phyloP scores from a whole-genome alignment of 2,329 filamentous ascomycete species.

The Cladosporium sp. region DNA sequence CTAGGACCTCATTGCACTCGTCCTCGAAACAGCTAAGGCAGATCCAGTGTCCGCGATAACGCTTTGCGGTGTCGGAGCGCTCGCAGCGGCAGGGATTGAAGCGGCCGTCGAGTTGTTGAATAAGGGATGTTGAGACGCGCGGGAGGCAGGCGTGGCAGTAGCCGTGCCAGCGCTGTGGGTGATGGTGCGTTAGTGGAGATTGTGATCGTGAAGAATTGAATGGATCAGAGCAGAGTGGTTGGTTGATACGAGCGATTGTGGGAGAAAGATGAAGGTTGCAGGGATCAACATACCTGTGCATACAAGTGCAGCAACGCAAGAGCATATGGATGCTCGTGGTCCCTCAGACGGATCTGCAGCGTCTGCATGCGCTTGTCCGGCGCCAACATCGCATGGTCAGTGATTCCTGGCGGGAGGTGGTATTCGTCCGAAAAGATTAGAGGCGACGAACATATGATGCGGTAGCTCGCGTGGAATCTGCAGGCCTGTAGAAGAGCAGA shows the following conservation, averaged over 20 bases:
- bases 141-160: slow-evolving; percentile 3
- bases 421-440: slow-evolving; percentile 4
- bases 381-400: neutral
- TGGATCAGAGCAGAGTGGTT: too few relatives aligned
- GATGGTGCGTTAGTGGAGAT: neutral
- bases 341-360: neutral
- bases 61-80: neutral
- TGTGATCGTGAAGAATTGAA: too few relatives aligned
- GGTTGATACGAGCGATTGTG: too few relatives aligned
- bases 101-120: slow-evolving; percentile 1
- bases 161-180: neutral
- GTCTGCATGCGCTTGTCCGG: slow-evolving; percentile 2
- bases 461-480: slow-evolving; percentile 9
- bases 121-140: neutral
- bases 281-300: neutral
- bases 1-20: neutral
- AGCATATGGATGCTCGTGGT: neutral
- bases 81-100: neutral
- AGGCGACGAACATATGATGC: neutral
- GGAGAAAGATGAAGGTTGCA: too few relatives aligned
- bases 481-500: neutral
- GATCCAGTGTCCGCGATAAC: neutral
- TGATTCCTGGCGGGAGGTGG: neutral
- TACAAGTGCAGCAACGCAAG: neutral
- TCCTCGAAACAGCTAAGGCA: neutral